phyloP scores from a whole-genome alignment of 169 alveolate species.

The Plasmodium vinckei region DNA sequence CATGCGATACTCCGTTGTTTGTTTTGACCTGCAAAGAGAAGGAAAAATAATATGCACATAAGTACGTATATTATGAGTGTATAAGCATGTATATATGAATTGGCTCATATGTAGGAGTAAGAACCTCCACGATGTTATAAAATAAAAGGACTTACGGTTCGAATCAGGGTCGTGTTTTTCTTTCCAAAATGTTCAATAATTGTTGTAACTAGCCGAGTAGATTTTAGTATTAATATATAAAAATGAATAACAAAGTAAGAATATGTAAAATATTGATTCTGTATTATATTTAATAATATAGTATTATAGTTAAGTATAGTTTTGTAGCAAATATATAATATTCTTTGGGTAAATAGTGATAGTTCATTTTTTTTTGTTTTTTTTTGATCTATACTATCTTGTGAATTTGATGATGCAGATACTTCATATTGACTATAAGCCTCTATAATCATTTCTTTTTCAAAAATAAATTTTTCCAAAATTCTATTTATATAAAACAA shows the following conservation, averaged over 20 bases:
- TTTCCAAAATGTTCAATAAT: slow-evolving; percentile 59
- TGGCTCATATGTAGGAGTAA: background rate
- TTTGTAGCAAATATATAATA: slow-evolving; percentile 52
- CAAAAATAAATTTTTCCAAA: slow-evolving; percentile 58
- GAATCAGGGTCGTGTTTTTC: slow-evolving; percentile 43
- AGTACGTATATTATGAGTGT: background rate
- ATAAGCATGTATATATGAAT: background rate
- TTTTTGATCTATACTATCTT: background rate
- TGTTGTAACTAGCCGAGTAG: slow-evolving; percentile 58
- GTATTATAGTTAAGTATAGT: slow-evolving; percentile 53
- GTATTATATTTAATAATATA: slow-evolving; percentile 35
- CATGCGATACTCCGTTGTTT: slow-evolving; percentile 14
- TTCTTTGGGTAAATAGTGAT: slow-evolving; percentile 57
- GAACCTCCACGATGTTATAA: background rate
- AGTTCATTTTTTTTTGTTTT: slow-evolving; percentile 28
- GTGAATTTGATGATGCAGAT: slow-evolving; percentile 26
- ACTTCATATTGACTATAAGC: slow-evolving; percentile 70
- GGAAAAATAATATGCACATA: background rate
- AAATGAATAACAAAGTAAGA: slow-evolving; percentile 55
- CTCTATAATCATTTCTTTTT: slow-evolving; percentile 43
- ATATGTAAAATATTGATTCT: slow-evolving; percentile 25
- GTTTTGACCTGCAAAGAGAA: slow-evolving; percentile 11
- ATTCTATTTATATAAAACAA: slow-evolving; percentile 47
- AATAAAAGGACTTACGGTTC: slow-evolving; percentile 29
- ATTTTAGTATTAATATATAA: slow-evolving; percentile 25